phyloP scores from a whole-genome alignment of 2,329 filamentous ascomycete species.

The Colletotrichum sp. region DNA sequence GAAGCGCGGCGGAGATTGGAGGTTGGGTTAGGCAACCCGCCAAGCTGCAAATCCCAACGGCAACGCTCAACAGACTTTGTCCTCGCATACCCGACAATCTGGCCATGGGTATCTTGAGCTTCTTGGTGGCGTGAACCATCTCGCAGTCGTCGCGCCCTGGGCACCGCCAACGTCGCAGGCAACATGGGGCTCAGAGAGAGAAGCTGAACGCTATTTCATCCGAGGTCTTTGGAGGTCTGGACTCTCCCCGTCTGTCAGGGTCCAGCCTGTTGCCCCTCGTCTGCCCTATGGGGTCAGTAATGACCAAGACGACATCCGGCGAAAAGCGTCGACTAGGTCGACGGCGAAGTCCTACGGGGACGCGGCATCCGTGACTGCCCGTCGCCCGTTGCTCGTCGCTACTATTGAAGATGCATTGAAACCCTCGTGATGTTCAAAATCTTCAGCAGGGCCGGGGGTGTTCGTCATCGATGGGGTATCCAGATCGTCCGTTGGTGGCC shows the following conservation, averaged over 20 bases:
- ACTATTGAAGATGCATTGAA: background rate
- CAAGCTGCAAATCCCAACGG: conserved; percentile 7
- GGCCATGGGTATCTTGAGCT: background rate
- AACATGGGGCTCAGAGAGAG: background rate
- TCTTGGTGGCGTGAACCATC: background rate
- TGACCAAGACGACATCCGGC: background rate
- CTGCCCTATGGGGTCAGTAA: background rate
- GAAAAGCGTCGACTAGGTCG: background rate
- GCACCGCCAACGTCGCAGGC: background rate
- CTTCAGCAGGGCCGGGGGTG: background rate
- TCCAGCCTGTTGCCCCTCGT: background rate
- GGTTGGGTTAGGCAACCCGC: background rate
- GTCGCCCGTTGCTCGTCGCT: background rate
- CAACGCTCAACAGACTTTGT: conserved; percentile 10
- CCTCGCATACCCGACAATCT: conserved; percentile 12
- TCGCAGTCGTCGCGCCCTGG: background rate
- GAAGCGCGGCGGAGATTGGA: background rate
- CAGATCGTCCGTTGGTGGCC: background rate
- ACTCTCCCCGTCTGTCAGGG: conserved; percentile 6
- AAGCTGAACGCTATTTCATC: conserved; percentile 1
- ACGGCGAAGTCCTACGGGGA: background rate
- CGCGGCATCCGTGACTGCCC: background rate
- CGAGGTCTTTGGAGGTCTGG: conserved; percentile 4
- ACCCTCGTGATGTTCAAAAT: background rate
- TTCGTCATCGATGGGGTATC: background rate